Percentiles rank a stretch among this genome's conserved stretches.
phyloP scores from a whole-genome alignment of 129 eudicot species.

The Ambrosia artemisiifolia region DNA sequence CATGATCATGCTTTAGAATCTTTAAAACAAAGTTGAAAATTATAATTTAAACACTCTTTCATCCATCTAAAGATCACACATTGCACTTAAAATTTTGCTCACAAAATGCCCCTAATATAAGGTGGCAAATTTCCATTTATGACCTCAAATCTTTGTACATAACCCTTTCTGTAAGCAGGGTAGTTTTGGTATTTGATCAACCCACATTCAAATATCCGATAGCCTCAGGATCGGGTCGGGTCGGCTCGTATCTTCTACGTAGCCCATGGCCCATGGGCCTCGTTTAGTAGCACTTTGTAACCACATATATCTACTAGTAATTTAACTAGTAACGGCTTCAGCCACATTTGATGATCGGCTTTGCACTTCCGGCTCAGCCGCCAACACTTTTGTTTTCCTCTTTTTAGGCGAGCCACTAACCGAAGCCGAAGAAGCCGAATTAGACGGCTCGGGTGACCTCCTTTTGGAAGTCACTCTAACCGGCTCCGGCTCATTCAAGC shows the following conservation, averaged over 20 bases:
- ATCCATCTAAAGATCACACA: slow-evolving; percentile 3
- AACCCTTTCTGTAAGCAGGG: background rate
- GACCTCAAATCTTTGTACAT: slow-evolving; percentile 16
- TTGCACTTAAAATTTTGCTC: background rate
- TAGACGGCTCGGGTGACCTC: slow-evolving; percentile 66
- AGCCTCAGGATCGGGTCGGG: background rate
- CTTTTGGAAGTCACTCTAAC: slow-evolving; percentile 64
- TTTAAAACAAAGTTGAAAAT: background rate
- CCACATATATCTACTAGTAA: slow-evolving; percentile 9
- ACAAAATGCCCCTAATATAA: background rate
- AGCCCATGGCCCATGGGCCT: slow-evolving; percentile 5
- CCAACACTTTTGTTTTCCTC: slow-evolving; percentile 30
- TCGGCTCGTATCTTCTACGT: background rate
- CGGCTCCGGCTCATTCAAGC: slow-evolving; percentile 75
- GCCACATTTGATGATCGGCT: slow-evolving; percentile 41
- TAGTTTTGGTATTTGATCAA: slow-evolving; percentile 16
- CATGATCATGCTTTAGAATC: background rate
- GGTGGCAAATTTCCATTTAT: slow-evolving; percentile 19
- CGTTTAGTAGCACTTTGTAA: slow-evolving; percentile 19
- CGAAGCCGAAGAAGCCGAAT: slow-evolving; percentile 43
- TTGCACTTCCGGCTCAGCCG: slow-evolving; percentile 53
- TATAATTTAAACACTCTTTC: background rate
- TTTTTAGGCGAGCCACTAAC: slow-evolving; percentile 59
- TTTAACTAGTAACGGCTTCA: slow-evolving; percentile 27
- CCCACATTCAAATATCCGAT: background rate